Conservation (phyloP, 352 stramenopile species). For the Ophiocytium majus region DNA sequence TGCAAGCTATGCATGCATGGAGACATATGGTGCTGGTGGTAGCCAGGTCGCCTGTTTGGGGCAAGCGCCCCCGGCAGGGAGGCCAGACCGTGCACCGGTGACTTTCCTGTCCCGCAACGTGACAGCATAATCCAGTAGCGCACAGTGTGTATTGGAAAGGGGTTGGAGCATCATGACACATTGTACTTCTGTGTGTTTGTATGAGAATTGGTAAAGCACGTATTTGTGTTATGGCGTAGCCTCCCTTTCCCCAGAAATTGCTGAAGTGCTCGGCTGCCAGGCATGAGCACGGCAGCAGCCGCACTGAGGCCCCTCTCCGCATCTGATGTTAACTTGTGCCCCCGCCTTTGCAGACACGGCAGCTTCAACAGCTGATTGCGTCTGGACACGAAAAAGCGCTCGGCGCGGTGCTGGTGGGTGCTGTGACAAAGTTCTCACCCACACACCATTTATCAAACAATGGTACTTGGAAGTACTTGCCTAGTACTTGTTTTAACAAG, state of each 20-base stretch:
- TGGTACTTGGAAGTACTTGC: background rate
- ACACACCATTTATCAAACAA: too few relatives aligned
- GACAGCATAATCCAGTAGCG: background rate
- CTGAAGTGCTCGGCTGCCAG: background rate
- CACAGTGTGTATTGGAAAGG: background rate
- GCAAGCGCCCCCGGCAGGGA: too few relatives aligned
- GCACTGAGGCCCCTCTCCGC: too few relatives aligned
- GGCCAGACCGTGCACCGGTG: too few relatives aligned
- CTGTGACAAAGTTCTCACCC: background rate
- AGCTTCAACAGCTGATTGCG: background rate
- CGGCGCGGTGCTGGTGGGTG: background rate
- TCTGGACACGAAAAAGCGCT: background rate
- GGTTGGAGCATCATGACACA: background rate
- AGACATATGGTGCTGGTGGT: too few relatives aligned
- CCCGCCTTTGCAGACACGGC: background rate
- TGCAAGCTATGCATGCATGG: too few relatives aligned
- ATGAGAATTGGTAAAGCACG: background rate
- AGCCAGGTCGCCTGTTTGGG: too few relatives aligned
- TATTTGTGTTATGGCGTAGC: too few relatives aligned
- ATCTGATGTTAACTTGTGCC: background rate
- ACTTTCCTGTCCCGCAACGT: too few relatives aligned
- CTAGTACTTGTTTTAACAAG: background rate
- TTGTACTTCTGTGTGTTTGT: background rate
- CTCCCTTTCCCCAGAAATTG: background rate
- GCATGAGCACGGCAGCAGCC: too few relatives aligned